Evolutionary conservation across 129 eudicot genomes (phyloP), one percentile per base, ranked within the genome.

Genomic region (Sambucus nigra): DNA sequence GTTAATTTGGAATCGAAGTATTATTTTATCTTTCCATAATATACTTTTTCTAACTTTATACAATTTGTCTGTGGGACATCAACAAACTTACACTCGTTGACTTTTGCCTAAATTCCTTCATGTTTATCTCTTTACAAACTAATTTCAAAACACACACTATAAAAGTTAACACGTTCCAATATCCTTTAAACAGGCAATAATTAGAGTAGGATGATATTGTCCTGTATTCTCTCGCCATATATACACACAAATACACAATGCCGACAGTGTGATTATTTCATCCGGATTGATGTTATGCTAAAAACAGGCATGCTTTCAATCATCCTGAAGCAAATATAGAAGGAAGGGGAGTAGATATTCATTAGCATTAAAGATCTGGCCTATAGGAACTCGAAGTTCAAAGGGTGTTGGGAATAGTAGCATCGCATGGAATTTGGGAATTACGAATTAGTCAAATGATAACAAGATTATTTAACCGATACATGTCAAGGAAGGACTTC

Each of bases 331-430:
- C 14, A n/a, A n/a, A n/a, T n/a, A n/a, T n/a, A n/a, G n/a, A n/a
- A n/a, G n/a, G n/a, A n/a, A n/a, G 20, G 4, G 2, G 20, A 20
- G 3, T 4, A 0, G 15, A 42, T 3, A 42, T 42, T 35, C 5
- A 53, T 31, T 27, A 31, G 48, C 25, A 13, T 20, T 23, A 38
- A 56, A 41, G 48, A 32, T 31, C 32, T 13, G 26, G 33, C 13
- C 33, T 56, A 56, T 12, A 20, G 25, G 4, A 2, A 32, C 45
- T 17, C 24, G 17, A 23, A 5, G 18, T 44, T 27, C 63, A 39
- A 21, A 25, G 41, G 23, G 26, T 28, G 33, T 61, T 61, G 66
- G 66, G 57, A 61, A 61, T 29, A 22, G 56, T 15, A 29, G 66
- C 8, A 1, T 8, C 32, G 48, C 67, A 61, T 61, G 31, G 16